Conservation (phyloP, 2,329 filamentous ascomycete genomes). For the Colletotrichum musicola region DNA sequence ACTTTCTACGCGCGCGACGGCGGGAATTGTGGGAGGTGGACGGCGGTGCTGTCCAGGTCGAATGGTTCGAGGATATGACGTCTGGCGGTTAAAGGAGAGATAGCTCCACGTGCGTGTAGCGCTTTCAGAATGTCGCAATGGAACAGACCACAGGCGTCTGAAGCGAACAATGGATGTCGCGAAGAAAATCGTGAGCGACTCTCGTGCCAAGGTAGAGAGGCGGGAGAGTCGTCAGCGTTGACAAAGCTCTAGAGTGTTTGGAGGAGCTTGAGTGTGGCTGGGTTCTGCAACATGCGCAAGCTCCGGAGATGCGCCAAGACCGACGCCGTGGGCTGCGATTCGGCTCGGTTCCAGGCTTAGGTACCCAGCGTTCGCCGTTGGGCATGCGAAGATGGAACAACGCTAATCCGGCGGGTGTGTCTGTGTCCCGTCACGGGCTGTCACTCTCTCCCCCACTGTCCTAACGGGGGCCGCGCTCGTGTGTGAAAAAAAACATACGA, state of each 20-base stretch:
- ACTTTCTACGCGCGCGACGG: conserved; percentile 20
- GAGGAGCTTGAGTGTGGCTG: conserved; percentile 38
- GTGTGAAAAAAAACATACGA: no score
- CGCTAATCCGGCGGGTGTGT: conserved; percentile 31
- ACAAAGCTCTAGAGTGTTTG: conserved; percentile 35
- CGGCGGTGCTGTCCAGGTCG: conserved; percentile 11
- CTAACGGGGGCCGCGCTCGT: conserved; percentile 10
- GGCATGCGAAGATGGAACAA: conserved; percentile 36
- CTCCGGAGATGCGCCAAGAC: conserved; percentile 38
- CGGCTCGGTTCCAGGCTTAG: conserved; percentile 15
- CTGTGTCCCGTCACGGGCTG: conserved; percentile 26
- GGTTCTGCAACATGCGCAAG: conserved; percentile 40
- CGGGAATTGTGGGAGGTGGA: conserved; percentile 21
- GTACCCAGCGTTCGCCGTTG: conserved; percentile 10
- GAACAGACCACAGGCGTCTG: neutral
- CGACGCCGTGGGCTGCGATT: conserved; percentile 22
- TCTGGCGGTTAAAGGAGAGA: conserved; percentile 22
- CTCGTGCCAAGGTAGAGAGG: conserved; percentile 33
- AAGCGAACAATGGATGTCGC: neutral
- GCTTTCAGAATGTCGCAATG: conserved; percentile 5
- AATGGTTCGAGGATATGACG: conserved; percentile 35
- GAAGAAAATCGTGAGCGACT: conserved; percentile 20
- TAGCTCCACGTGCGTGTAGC: conserved; percentile 32
- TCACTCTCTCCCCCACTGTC: conserved; percentile 5
- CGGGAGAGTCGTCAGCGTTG: conserved; percentile 38